These are phyloP conservation scores for Elaeis oleifera DNA, from an alignment of 202 grass and related monocot species.

Conservation along the genomic window DNA sequence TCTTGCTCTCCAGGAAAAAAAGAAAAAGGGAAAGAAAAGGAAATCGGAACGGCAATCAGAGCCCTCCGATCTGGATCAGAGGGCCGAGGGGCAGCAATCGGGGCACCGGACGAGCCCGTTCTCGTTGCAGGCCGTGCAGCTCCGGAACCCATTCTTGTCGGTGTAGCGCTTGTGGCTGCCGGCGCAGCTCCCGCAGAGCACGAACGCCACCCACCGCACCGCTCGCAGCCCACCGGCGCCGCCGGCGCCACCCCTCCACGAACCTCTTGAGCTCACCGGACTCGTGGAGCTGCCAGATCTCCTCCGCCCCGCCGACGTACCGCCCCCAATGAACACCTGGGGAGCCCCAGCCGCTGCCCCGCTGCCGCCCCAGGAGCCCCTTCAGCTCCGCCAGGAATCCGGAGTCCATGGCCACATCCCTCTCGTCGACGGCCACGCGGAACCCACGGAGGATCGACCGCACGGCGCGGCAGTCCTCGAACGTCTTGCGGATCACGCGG, in stretches of 20 bases:
- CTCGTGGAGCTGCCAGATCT: conserved; percentile 70
- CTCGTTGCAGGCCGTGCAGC: conserved; percentile 88
- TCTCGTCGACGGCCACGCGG: conserved; percentile 74
- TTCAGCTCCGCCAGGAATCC: conserved; percentile 73
- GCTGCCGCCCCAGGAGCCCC: conserved; percentile 36
- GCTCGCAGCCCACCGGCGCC: conserved; percentile 30
- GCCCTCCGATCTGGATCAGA: conserved; percentile 34
- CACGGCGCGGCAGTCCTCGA: conserved; percentile 74
- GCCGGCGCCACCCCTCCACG: conserved; percentile 27
- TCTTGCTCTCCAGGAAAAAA: too few species aligned
- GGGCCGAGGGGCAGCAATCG: conserved; percentile 45
- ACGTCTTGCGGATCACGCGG: conserved; percentile 66
- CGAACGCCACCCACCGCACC: conserved; percentile 58
- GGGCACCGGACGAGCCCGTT: conserved; percentile 84
- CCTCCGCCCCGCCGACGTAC: conserved; percentile 76
- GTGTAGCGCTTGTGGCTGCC: conserved; percentile 86
- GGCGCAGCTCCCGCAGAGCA: conserved; percentile 65
- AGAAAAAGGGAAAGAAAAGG: too few species aligned
- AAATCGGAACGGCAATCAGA: too few species aligned
- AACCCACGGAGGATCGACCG: conserved; percentile 71
- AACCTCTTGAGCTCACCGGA: conserved; percentile 69
- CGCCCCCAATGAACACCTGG: conserved; percentile 87
- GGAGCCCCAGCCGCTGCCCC: conserved; percentile 32
- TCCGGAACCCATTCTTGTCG: conserved; percentile 66
- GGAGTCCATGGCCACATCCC: conserved; percentile 85